A percentile compares a stretch with the other conserved stretches of the same genome.
phyloP scores from a whole-genome alignment of 2,329 filamentous ascomycete genomes.

The Exophiala calicioides region DNA sequence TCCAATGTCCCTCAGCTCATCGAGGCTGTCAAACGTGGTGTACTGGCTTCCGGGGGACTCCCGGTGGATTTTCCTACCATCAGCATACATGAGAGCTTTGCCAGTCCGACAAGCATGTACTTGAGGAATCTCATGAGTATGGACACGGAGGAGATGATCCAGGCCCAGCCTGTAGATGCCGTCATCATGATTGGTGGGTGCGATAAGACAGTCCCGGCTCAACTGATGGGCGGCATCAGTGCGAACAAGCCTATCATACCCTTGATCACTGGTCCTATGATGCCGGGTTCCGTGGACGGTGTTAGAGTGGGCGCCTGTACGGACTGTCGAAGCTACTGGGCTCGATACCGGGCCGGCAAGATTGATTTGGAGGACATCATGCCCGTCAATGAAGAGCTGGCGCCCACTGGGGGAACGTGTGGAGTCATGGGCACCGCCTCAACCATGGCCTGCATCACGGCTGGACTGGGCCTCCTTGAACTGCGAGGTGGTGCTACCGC shows the following conservation, averaged over 20 bases:
- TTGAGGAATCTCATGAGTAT: slow-evolving; percentile 74
- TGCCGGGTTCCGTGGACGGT: slow-evolving; percentile 65
- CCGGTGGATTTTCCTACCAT: slow-evolving; percentile 75
- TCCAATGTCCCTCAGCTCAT: slow-evolving; percentile 71
- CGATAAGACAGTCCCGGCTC: slow-evolving; percentile 73
- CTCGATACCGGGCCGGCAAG: slow-evolving; percentile 63
- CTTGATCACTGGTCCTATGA: slow-evolving; percentile 72
- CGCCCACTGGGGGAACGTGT: slow-evolving; percentile 62
- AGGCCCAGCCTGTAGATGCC: slow-evolving; percentile 69
- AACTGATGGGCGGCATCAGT: slow-evolving; percentile 74
- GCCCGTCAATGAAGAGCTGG: slow-evolving; percentile 70
- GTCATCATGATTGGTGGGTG: slow-evolving; percentile 70
- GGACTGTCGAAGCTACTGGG: slow-evolving; percentile 74
- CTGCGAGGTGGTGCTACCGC: slow-evolving; percentile 52
- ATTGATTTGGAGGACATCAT: slow-evolving; percentile 73
- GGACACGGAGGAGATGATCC: slow-evolving; percentile 78
- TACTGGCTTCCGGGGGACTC: slow-evolving; percentile 66
- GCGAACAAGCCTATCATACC: slow-evolving; percentile 71
- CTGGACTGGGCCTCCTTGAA: slow-evolving; percentile 56
- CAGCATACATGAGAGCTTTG: slow-evolving; percentile 69
- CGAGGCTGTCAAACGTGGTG: slow-evolving; percentile 68
- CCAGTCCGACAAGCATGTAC: slow-evolving; percentile 73
- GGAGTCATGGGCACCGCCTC: slow-evolving; percentile 62
- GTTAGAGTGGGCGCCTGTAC: slow-evolving; percentile 70
- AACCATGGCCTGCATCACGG: slow-evolving; percentile 58